A percentile compares a stretch with the other conserved stretches of the same genome.
These are phyloP conservation scores for Limonium bicolor DNA, from an alignment of 148 eudicot species.

Conservation along the genomic window DNA sequence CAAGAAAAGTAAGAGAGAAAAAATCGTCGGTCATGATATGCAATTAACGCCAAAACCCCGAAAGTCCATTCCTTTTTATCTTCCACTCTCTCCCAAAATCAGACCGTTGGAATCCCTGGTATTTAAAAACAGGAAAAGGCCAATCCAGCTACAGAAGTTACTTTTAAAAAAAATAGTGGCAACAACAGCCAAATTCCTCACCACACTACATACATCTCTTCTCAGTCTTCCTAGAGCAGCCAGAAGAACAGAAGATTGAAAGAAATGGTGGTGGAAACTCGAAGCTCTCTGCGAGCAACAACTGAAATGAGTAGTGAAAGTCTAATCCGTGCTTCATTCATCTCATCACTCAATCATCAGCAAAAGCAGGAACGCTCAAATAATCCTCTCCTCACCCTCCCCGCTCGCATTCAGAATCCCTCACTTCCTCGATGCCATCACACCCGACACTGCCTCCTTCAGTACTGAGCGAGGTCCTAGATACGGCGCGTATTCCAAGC, in stretches of 20 bases:
- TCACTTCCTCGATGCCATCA: background rate
- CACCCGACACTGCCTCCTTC: conserved; percentile 18
- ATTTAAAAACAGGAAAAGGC: conserved; percentile 18
- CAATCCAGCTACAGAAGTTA: no score
- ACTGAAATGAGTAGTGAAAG: no score
- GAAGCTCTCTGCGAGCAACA: conserved; percentile 11
- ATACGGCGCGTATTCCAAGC: conserved; percentile 51
- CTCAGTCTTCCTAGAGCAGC: no score
- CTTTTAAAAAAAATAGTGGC: no score
- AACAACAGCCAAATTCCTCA: no score
- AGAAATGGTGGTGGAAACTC: background rate
- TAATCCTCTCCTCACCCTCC: conserved; percentile 16
- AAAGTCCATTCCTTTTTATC: background rate
- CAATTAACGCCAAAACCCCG: no score
- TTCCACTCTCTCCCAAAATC: conserved; percentile 11
- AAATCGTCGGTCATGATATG: no score
- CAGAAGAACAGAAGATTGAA: conserved; percentile 1
- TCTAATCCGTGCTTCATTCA: no score
- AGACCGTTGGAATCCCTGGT: conserved; percentile 30
- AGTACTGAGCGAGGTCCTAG: conserved; percentile 58
- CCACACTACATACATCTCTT: no score
- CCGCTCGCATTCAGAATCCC: conserved; percentile 13
- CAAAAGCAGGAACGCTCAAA: no score
- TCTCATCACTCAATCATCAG: no score
- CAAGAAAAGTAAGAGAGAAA: no score